Evolutionary conservation across 371 early-diverging fungal genomes (phyloP).

Genomic region (Syncephalastrum sp.): DNA sequence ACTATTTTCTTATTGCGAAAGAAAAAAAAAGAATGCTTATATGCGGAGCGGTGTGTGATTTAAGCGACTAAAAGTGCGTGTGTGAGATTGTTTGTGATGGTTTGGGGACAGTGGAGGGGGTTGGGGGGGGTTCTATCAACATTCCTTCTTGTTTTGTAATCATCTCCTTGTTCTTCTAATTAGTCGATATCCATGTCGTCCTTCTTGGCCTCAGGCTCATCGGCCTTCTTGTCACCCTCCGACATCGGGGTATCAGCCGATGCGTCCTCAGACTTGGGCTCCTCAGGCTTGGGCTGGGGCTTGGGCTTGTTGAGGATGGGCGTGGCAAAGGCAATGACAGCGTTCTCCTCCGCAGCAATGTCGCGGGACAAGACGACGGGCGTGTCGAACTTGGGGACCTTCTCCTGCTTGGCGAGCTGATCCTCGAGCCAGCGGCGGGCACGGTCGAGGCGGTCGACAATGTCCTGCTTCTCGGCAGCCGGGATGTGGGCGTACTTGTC

Average conservation of each 20-base stretch:
- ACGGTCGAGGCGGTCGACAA: conserved; percentile 72
- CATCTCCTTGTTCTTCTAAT: conserved; percentile 10
- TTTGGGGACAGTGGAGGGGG: no score
- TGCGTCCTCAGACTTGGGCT: conserved; percentile 27
- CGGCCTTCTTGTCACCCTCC: conserved; percentile 31
- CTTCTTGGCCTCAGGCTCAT: conserved; percentile 36
- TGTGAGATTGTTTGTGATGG: no score
- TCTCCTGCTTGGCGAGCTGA: conserved; percentile 72
- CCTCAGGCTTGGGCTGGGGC: conserved; percentile 67
- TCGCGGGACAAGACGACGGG: conserved; percentile 71
- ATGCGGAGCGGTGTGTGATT: no score
- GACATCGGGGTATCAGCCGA: conserved; percentile 44
- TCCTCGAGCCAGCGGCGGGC: conserved; percentile 90
- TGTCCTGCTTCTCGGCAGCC: conserved; percentile 80
- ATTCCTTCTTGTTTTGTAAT: no score
- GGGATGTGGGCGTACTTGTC: conserved; percentile 89
- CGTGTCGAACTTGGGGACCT: conserved; percentile 70
- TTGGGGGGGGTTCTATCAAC: no score
- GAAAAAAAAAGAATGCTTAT: no score
- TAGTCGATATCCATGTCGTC: conserved; percentile 74
- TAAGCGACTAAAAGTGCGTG: no score
- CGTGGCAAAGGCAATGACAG: conserved; percentile 57
- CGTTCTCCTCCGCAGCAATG: conserved; percentile 77
- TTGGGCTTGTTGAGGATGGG: conserved; percentile 91
- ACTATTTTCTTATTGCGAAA: no score